A percentile compares a stretch with the other conserved stretches of the same genome.
phyloP scores from a whole-genome alignment of 805 yeast genomes.

The Ogataea ramenticola region DNA sequence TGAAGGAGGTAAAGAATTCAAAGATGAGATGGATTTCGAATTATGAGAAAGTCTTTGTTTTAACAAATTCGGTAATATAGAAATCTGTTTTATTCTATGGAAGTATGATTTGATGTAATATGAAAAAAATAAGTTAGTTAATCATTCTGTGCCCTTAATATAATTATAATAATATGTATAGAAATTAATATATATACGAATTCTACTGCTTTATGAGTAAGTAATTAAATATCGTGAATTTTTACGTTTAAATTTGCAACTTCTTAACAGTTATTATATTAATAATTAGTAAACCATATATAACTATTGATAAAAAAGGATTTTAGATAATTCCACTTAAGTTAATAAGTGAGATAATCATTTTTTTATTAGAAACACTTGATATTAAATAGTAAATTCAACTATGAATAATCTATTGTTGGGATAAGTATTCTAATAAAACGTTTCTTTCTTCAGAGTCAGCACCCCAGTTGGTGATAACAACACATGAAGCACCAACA shows the following conservation, averaged over 20 bases:
- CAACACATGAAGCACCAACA: conserved; percentile 99
- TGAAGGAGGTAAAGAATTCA: conserved; percentile 15
- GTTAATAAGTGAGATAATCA: background rate
- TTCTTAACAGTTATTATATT: background rate
- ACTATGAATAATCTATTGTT: conserved; percentile 47
- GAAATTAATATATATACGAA: too few species aligned
- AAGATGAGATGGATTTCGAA: conserved; percentile 33
- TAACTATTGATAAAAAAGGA: background rate
- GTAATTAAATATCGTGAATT: too few species aligned
- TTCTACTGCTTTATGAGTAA: too few species aligned
- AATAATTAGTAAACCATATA: background rate
- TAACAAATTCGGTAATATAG: too few species aligned
- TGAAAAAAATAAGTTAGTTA: too few species aligned
- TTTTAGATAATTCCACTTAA: background rate
- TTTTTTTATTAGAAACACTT: too few species aligned
- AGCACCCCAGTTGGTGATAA: conserved; percentile 99
- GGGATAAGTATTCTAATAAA: conserved; percentile 92
- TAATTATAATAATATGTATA: too few species aligned
- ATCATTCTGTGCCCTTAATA: too few species aligned
- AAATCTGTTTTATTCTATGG: too few species aligned
- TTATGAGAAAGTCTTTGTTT: conserved; percentile 12
- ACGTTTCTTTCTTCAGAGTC: conserved; percentile 96
- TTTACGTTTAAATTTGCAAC: too few species aligned
- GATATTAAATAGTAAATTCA: background rate
- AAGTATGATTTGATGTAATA: too few species aligned